Percentiles rank a stretch among this genome's conserved stretches.
phyloP scores from a whole-genome alignment of 1,139 yeast genomes.

The Hemisphaericaspora lyxosophila region DNA sequence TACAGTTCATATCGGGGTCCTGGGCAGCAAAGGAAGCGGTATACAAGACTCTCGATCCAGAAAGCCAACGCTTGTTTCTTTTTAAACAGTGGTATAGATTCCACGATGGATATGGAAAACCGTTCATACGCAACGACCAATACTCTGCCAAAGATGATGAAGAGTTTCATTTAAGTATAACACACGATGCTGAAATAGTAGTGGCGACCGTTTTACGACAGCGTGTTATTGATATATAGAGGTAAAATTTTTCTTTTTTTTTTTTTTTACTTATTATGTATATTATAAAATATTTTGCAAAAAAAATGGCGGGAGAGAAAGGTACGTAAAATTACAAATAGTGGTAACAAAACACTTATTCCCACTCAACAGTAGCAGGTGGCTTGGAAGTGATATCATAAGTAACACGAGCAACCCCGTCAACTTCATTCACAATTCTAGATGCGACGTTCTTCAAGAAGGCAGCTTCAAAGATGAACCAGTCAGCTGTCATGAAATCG shows the following conservation, averaged over 20 bases:
- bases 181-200: conserved; percentile 64
- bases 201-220: conserved; percentile 54
- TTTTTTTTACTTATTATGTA: too few species aligned
- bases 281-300: too few species aligned
- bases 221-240: not conserved
- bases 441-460: conserved; percentile 93
- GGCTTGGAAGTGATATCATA: conserved; percentile 98
- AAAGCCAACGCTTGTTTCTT: conserved; percentile 50
- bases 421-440: conserved; percentile 96
- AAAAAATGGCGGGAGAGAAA: too few species aligned
- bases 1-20: conserved; percentile 48
- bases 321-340: conserved; percentile 1
- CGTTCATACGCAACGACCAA: conserved; percentile 32
- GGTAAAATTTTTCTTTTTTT: too few species aligned
- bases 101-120: conserved; percentile 39
- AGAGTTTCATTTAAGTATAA: conserved; percentile 52
- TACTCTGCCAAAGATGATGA: conserved; percentile 40
- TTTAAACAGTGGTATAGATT: conserved; percentile 64
- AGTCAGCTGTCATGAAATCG: conserved; percentile 99
- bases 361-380: conserved; percentile 99
- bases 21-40: conserved; percentile 83
- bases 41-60: conserved; percentile 55
- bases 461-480: conserved; percentile 91
- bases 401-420: conserved; percentile 98
- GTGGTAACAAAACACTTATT: conserved; percentile 40